Conservation (phyloP, 1,284 basidiomycete genomes). For the Pholiota adiposa region DNA sequence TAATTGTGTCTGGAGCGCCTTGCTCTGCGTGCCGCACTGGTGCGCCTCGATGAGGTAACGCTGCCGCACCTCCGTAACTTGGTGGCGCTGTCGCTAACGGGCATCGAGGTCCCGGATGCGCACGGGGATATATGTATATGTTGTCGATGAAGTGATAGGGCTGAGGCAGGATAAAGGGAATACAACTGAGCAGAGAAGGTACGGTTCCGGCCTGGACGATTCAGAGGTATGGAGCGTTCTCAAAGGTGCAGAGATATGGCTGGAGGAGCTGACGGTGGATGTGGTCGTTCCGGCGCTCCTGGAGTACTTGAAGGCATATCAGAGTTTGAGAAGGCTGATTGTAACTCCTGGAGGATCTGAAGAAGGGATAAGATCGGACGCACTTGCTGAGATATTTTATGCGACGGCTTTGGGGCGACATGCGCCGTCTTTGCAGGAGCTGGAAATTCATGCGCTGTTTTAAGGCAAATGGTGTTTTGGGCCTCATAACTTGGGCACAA, state of each 20-base stretch:
- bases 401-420: background rate
- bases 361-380: slow-evolving; percentile 4
- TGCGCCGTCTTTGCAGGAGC: background rate
- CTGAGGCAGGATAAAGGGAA: too few species aligned
- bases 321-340: slow-evolving; percentile 8
- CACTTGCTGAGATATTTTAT: slow-evolving; percentile 3
- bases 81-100: slow-evolving; percentile 10
- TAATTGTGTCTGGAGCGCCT: slow-evolving; percentile 4
- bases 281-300: slow-evolving; percentile 4
- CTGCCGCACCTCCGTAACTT: slow-evolving; percentile 10
- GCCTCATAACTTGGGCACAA: background rate
- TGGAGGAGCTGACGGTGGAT: slow-evolving; percentile 13
- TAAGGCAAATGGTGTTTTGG: slow-evolving; percentile 14
- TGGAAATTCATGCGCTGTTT: slow-evolving; percentile 3
- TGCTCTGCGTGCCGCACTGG: background rate
- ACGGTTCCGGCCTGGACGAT: slow-evolving; percentile 10
- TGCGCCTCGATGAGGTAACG: slow-evolving; percentile 12
- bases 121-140: background rate
- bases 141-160: too few species aligned
- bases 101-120: slow-evolving; percentile 13
- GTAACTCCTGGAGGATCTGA: slow-evolving; percentile 6
- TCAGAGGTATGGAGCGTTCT: slow-evolving; percentile 13
- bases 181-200: slow-evolving; percentile 5
- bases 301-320: slow-evolving; percentile 13
- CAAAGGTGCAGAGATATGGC: background rate